Base-by-base conservation (phyloP, 257 asterid species). In the Salvia hispanica region DNA sequence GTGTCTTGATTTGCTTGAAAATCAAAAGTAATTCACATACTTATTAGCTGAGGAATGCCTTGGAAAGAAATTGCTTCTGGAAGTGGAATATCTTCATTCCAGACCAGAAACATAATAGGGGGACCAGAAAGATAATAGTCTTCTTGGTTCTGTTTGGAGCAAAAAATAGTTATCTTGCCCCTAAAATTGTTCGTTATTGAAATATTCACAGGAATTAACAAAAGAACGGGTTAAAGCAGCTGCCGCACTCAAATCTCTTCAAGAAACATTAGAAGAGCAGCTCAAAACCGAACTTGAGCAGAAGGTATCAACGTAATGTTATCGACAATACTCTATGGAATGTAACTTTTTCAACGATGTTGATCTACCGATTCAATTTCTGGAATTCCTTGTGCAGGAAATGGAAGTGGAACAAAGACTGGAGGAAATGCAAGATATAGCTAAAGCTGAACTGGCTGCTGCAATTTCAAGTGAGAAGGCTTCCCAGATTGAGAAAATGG, bases 401-500 rank as follows among this genome's bases (percentile, higher is more conserved):
- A 65, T 53, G 79, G 99, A 88, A 79, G 76, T 84, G 53, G 92
- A 88, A 75, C 77, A 84, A 77, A 82, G 73, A 63, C 75, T 88
- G 72, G 80, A 81, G 76, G 79, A 88, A 77, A 73, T 78, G 76
- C 86, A 82, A 74, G 92, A 85, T 81, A 79, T 86, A 60, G 86
- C 89, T 48, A 82, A 85, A 80, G 96, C 92, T 74, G 91, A 93
- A 80, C 63, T 90, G 76, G 83, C 88, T 74, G 88, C 99, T 33
- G 95, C 99, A 79, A 80, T 90, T 79, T 89, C 96, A 33, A 85
- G 84, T 66, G 99, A 93, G 84, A 93, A 93, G 79, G 96, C 97
- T 71, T 88, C 97, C 78, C 96, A 86, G 83, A 83, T 93, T 66
- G 99, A 93, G 75, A 90, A 88, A 83, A 90, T 93, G 99, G 90